Evolutionary conservation across 495 filamentous ascomycete species (phyloP), one percentile per base, ranked within the genome.

Genomic region (Podospora bellae-mahoneyi): DNA sequence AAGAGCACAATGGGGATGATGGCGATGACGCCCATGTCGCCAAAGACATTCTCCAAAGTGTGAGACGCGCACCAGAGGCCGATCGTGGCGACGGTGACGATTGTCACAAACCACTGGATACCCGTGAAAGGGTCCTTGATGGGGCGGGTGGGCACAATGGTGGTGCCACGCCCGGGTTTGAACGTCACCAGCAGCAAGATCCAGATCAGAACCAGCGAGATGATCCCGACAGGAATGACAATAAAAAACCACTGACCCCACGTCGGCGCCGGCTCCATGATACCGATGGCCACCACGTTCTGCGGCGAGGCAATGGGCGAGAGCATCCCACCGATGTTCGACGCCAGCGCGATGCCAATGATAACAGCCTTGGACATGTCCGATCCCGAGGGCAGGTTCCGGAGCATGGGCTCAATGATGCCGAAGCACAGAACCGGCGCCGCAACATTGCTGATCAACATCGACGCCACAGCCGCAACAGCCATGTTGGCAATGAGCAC

Each of bases 381-480:
- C 27, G 93, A 97, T 71, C 94, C 94, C 9, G 89, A 83, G 0
- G 96, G 89, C 58, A 98, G 87, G 77, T 97, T 98, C 48, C 95
- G 92, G 54, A 99, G 83, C 78, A 99, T 90, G 30, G 95, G 95
- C 88, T 95, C 92, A 69, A 97, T 93, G 77, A 98, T 98, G 18
- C 92, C 96, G 76, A 93, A 98, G 83, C 96, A 99, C 9, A 99
- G 86, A n/a, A 99, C 95, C 0, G 95, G 95, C 4, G 96, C 94
- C 19, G 95, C 95, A 44, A 99, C 95, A 71, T 99, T 99, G 78
- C 91, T 96, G 74, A 99, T 97, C 86, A 96, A 94, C 95, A 99
- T 99, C 71, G 92, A 97, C 48, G 94, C 87, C 75, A 98, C 94
- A 80, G 94, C 94, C 69, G 95, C 95, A 58, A 99, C 95, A 72